Evolutionary conservation across 306 rosid species (phyloP).

Genomic region (Cicer bijugum): DNA sequence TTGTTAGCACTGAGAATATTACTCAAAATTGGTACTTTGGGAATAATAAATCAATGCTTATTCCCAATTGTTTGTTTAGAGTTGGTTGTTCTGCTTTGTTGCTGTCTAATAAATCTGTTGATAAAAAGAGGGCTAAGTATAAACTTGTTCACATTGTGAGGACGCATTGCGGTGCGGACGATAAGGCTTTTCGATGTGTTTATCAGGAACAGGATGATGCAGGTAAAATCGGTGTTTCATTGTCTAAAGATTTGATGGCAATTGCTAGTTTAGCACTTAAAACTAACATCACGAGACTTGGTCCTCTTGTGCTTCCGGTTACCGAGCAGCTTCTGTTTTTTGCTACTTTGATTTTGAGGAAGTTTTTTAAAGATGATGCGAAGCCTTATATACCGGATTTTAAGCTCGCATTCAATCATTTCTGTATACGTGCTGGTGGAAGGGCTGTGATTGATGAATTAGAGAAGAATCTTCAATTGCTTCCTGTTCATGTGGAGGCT

Average conservation of each 20-base stretch:
- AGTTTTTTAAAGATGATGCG: conserved; percentile 43
- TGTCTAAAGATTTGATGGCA: conserved; percentile 68
- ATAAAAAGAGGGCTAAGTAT: conserved; percentile 56
- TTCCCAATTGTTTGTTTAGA: conserved; percentile 75
- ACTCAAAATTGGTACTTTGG: conserved; percentile 83
- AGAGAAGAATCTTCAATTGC: conserved; percentile 72
- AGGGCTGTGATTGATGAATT: conserved; percentile 74
- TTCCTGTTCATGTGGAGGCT: conserved; percentile 57
- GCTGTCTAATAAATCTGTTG: conserved; percentile 56
- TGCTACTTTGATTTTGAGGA: conserved; percentile 50
- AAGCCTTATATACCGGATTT: conserved; percentile 70
- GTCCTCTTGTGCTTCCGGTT: conserved; percentile 65
- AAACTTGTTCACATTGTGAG: conserved; percentile 66
- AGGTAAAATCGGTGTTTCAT: conserved; percentile 64
- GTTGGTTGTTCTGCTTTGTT: conserved; percentile 64
- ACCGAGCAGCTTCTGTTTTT: conserved; percentile 68
- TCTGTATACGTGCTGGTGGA: conserved; percentile 78
- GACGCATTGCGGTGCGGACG: conserved; percentile 66
- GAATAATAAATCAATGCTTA: conserved; percentile 67
- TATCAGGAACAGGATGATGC: conserved; percentile 60
- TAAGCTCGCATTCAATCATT: conserved; percentile 69
- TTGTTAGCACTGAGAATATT: conserved; percentile 78
- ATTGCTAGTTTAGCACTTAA: conserved; percentile 70
- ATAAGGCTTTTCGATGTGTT: conserved; percentile 61
- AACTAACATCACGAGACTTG: conserved; percentile 61